These are phyloP conservation scores for Magnusiomyces magnusii DNA, from an alignment of 1,139 yeast genomes.

Conservation along the genomic window DNA sequence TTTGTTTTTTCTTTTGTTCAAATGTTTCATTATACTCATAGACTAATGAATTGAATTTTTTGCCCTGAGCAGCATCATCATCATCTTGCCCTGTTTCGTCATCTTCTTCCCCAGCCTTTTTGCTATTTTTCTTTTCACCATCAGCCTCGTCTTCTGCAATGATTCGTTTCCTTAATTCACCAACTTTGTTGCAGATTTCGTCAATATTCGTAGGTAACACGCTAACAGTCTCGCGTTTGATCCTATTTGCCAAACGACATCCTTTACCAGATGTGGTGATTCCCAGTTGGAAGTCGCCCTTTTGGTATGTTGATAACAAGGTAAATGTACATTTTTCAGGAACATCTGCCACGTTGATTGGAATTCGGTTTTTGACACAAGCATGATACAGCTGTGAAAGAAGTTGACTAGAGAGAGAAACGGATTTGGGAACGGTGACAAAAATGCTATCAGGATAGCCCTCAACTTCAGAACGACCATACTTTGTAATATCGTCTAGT, in stretches of 20 bases:
- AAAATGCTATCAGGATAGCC: constrained; percentile 67
- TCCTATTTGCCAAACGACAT: constrained; percentile 73
- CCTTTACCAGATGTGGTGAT: constrained; percentile 87
- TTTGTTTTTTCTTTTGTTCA: constrained; percentile 44
- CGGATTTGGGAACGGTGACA: constrained; percentile 41
- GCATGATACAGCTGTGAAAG: constrained; percentile 30
- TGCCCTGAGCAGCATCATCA: constrained; percentile 59
- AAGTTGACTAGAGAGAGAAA: background rate
- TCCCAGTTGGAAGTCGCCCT: constrained; percentile 75
- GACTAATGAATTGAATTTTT: constrained; percentile 53
- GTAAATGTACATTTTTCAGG: constrained; percentile 71
- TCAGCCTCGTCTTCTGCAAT: constrained; percentile 45
- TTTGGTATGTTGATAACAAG: constrained; percentile 58
- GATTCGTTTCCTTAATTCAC: constrained; percentile 51
- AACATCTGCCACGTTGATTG: constrained; percentile 70
- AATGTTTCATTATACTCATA: constrained; percentile 49
- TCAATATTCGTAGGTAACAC: constrained; percentile 65
- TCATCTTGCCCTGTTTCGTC: constrained; percentile 49
- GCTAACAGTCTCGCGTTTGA: constrained; percentile 64
- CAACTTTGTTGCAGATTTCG: constrained; percentile 59
- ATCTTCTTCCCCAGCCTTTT: constrained; percentile 23
- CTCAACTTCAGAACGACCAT: constrained; percentile 61
- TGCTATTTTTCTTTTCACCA: background rate
- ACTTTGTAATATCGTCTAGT: constrained; percentile 39
- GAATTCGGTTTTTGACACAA: constrained; percentile 62